Base-by-base conservation (phyloP, 495 filamentous ascomycete genomes). In the Podospora pseudopauciseta region DNA sequence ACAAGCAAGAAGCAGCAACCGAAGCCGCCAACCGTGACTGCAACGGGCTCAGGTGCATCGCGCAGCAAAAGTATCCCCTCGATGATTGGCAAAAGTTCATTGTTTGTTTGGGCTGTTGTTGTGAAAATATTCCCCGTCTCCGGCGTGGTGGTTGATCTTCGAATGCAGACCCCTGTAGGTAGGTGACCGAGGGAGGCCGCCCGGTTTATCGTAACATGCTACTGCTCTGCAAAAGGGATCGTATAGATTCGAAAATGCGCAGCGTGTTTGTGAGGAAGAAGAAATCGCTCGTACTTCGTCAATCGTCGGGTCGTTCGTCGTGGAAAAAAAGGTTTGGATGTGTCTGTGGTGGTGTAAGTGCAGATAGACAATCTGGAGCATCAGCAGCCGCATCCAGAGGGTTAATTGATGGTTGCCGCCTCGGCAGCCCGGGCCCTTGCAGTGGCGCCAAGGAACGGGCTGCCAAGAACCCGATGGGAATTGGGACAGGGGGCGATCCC, bases 1-100 rank as follows among this genome's bases (percentile, higher is more conserved):
- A 69, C 44, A 88, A 72, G 58, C 85, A 74, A 34, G 86, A 84
- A 55, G 86, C 85, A 74, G 84, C 76, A 68, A 89, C 70, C 39
- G 86, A 89, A 74, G 89, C 89, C 76, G 84, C 86, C 70, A 93
- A 79, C 71, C 87, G 88, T 78, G 86, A 89, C 83, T 90, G 89
- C 68, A 91, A 80, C 68, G 84, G 86, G 74, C 85, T 86, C 70
- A 86, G 81, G 73, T 86, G 87, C 89, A 91, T 91, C 64, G 66
- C 73, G 71, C 34, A 64, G 61, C 68, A 75, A 23, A 23, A 23
- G 76, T 75, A 76, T 75, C 81, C 80, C 75, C 75, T 65, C 65
- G 60, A 23, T 16, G 60, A 23, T 16, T 30, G 28, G 55, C 56
- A 34, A 49, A 67, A 34, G 73, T 66, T 65, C 68, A 69, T 39